Evolutionary conservation across 257 asterid genomes (phyloP).

Genomic region (Leonotis leonurus): DNA sequence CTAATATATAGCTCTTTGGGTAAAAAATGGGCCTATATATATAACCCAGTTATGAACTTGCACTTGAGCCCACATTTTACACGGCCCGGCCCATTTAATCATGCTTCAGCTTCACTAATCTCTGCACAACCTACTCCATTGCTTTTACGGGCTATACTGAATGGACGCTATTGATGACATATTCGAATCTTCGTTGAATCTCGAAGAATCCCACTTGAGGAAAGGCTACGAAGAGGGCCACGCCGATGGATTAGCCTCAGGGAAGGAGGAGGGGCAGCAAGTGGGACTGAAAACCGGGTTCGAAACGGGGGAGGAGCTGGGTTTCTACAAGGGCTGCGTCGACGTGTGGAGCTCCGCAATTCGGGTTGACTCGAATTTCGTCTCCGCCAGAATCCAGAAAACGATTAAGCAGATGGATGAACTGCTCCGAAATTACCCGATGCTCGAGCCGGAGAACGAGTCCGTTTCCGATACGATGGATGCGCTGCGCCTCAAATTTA

Average conservation of each 20-base stretch:
- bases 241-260: slow-evolving; percentile 47
- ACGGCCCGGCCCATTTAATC: too few relatives aligned
- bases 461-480: slow-evolving; percentile 40
- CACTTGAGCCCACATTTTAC: too few relatives aligned
- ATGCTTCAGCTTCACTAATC: too few relatives aligned
- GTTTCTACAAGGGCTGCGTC: slow-evolving; percentile 52
- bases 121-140: too few relatives aligned
- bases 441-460: slow-evolving; percentile 52
- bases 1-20: too few relatives aligned
- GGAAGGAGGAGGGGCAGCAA: slow-evolving; percentile 49
- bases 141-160: too few relatives aligned
- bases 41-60: too few relatives aligned
- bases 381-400: slow-evolving; percentile 35
- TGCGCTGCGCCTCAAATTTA: slow-evolving; percentile 44
- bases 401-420: slow-evolving; percentile 52
- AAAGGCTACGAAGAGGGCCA: slow-evolving; percentile 57
- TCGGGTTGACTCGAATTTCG: slow-evolving; percentile 36
- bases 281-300: slow-evolving; percentile 60
- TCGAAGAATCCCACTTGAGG: slow-evolving; percentile 47
- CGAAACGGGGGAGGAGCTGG: slow-evolving; percentile 57
- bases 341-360: slow-evolving; percentile 48
- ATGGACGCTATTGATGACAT: slow-evolving; percentile 47
- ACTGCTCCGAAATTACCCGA: slow-evolving; percentile 37
- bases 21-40: too few relatives aligned
- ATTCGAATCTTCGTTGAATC: slow-evolving; percentile 39